A percentile compares a stretch with the other conserved stretches of the same genome.
phyloP scores from a whole-genome alignment of 192 early-diverging fungal genomes.

The Coemansia sp. region DNA sequence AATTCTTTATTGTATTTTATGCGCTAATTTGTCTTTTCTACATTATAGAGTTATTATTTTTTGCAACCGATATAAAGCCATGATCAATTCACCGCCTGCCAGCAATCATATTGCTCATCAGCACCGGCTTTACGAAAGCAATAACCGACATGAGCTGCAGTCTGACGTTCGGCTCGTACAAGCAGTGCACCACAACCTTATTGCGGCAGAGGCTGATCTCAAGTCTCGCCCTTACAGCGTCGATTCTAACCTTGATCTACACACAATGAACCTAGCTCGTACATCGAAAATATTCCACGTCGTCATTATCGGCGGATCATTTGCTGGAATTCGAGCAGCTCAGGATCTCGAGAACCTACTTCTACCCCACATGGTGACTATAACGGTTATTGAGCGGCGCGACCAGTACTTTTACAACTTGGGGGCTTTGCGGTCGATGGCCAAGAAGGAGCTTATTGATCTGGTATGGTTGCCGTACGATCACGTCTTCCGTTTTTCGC shows the following conservation, averaged over 20 bases:
- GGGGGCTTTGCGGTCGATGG: slow-evolving; percentile 46
- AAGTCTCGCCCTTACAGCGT: slow-evolving; percentile 9
- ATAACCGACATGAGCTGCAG: background rate
- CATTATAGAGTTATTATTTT: background rate
- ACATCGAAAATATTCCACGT: slow-evolving; percentile 56
- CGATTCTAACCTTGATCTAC: slow-evolving; percentile 15
- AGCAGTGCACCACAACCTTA: background rate
- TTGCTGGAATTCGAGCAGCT: slow-evolving; percentile 52
- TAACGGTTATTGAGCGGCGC: slow-evolving; percentile 54
- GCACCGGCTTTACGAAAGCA: background rate
- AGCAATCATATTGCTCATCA: background rate
- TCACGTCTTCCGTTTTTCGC: slow-evolving; percentile 40
- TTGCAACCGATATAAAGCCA: background rate
- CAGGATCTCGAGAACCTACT: slow-evolving; percentile 48
- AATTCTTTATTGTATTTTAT: background rate
- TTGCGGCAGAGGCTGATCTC: background rate
- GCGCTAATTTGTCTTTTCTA: background rate
- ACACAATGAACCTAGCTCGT: slow-evolving; percentile 40
- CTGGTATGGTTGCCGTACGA: slow-evolving; percentile 51
- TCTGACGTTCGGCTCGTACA: background rate
- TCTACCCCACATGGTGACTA: slow-evolving; percentile 34
- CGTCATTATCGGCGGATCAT: slow-evolving; percentile 51
- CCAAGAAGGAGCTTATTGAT: slow-evolving; percentile 45
- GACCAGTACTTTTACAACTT: slow-evolving; percentile 55
- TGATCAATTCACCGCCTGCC: slow-evolving; percentile 3